Percentiles rank a stretch among this genome's conserved stretches.
phyloP scores from a whole-genome alignment of 2,329 filamentous ascomycete genomes.

The Lecanosticta acicola region DNA sequence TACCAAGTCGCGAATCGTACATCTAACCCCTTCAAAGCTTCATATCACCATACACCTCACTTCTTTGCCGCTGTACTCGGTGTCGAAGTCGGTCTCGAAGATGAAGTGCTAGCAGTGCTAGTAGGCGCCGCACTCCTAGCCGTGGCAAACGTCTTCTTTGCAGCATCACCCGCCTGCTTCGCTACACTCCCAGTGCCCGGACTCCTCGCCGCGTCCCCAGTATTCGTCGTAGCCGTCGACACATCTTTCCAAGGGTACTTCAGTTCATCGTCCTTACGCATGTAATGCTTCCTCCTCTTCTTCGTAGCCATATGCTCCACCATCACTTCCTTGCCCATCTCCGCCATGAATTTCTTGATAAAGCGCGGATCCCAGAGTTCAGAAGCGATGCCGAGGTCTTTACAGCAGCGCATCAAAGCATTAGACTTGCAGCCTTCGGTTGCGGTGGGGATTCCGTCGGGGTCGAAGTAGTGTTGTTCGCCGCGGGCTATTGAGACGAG shows the following conservation, averaged over 20 bases:
- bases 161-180: neutral
- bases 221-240: too few species aligned
- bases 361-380: slow-evolving; percentile 96
- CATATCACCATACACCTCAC: too few species aligned
- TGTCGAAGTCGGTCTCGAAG: too few species aligned
- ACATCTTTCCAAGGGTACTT: slow-evolving; percentile 57
- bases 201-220: too few species aligned
- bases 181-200: neutral
- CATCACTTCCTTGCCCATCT: slow-evolving; percentile 72
- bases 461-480: slow-evolving; percentile 87
- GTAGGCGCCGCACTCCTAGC: neutral
- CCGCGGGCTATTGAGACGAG: slow-evolving; percentile 88
- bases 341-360: slow-evolving; percentile 73
- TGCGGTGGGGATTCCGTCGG: slow-evolving; percentile 85
- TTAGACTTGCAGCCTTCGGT: slow-evolving; percentile 98
- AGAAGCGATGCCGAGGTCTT: slow-evolving; percentile 88
- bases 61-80: too few species aligned
- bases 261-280: slow-evolving; percentile 74
- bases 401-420: slow-evolving; percentile 95
- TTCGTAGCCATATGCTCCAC: slow-evolving; percentile 83
- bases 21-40: too few species aligned
- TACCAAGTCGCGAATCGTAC: neutral
- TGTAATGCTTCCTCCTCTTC: slow-evolving; percentile 82
- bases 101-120: too few species aligned
- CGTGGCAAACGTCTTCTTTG: neutral